Percentiles rank a stretch among this genome's conserved stretches.
These are phyloP conservation scores for Trichoderma citrinoviride DNA, from an alignment of 2,329 filamentous ascomycete species.

Conservation along the genomic window DNA sequence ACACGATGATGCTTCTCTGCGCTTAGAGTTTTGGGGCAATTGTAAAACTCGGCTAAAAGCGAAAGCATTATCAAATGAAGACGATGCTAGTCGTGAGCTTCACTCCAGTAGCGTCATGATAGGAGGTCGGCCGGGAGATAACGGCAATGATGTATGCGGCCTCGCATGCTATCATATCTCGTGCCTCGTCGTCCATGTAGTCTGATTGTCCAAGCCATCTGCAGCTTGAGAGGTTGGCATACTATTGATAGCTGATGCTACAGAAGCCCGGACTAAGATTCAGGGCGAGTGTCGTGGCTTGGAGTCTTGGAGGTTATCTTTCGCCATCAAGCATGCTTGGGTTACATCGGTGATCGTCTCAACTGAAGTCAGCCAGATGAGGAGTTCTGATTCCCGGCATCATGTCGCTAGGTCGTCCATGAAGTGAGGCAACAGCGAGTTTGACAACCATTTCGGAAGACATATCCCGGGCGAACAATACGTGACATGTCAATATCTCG, in stretches of 20 bases:
- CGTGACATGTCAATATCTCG: not conserved
- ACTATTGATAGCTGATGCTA: not conserved
- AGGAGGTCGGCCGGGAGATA: not conserved
- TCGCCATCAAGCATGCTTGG: not conserved
- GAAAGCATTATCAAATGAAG: not conserved
- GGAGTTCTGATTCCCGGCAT: not conserved
- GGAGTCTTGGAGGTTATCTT: not conserved
- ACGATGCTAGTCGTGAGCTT: not conserved
- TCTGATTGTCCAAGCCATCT: not conserved
- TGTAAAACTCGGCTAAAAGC: constrained; percentile 6
- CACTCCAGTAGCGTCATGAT: not conserved
- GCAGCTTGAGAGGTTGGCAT: not conserved
- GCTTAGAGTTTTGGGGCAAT: not conserved
- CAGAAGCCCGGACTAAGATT: not conserved
- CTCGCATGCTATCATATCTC: not conserved
- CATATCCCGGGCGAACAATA: not conserved
- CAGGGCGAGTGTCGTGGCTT: not conserved
- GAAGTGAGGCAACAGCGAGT: not conserved
- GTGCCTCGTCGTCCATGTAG: not conserved
- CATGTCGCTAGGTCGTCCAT: not conserved
- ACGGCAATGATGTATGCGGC: not conserved
- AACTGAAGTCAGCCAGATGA: not conserved
- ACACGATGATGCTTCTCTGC: not conserved
- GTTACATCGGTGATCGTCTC: constrained; percentile 2
- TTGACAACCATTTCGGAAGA: not conserved